Base-by-base conservation (phyloP, 768 basidiomycete species). In the Hortiboletus campestris region DNA sequence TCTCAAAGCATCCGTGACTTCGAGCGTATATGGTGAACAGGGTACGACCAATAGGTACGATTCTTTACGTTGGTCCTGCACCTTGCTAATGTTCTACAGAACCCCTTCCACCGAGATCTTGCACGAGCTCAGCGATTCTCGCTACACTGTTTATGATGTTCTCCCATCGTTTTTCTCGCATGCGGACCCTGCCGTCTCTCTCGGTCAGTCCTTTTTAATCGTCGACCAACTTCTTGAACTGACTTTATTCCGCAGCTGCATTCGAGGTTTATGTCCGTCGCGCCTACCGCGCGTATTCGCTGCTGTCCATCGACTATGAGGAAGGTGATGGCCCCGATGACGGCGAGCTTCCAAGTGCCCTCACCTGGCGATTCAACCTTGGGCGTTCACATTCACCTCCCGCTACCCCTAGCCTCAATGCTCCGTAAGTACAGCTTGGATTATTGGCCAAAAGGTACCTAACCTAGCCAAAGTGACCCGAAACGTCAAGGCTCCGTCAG, bases 81-180 rank as follows among this genome's bases (percentile, higher is more conserved):
- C 20, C 13, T 45, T 38, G 22, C 38, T 61, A 67, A 58, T 43
- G 7, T 54, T 44, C 8, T 48, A 17, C 48, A 92, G 94, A 65
- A 81, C 82, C 1, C 97, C 96, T 10, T 89, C 91, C 19, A 77
- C 83, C 3, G 95, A 98, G 57, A 81, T 94, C 36, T 78, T 99
- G 64, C 85, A 85, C 67, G 97, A 99, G 74, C 82, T 99, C 28
- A 92, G 89, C 58, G 97, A 99, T 74, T 98, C 96, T 7, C 83
- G 91, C 41, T 98, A 95, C 74, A 94, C 93, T 14, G 95, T 98
- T 16, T 99, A 88, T 72, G 97, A 99, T 68, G 97, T 99, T 8
- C 83, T 99, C 45, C 94, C 95, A 4, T 82, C 91, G 7, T 99
- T 99, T 80, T 98, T 98, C 84, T 84, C 82, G 56, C 90, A 95